These are phyloP conservation scores for Fistulina hepatica DNA, from an alignment of 1,284 basidiomycete species.

Conservation along the genomic window DNA sequence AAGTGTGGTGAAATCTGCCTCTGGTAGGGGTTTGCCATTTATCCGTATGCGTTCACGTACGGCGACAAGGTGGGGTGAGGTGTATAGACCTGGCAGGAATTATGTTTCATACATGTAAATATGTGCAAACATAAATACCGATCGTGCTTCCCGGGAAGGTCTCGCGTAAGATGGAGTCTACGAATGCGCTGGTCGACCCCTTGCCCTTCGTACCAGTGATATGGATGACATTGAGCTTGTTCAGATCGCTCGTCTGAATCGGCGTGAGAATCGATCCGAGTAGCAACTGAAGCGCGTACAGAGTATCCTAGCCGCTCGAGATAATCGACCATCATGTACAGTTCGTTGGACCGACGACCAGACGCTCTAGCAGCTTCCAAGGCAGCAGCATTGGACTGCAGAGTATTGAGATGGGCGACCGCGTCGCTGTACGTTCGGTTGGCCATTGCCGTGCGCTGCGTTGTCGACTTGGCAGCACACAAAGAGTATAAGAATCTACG, in stretches of 20 bases:
- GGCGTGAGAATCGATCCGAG: slow-evolving; percentile 7
- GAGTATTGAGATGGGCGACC: slow-evolving; percentile 77
- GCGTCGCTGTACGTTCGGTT: slow-evolving; percentile 68
- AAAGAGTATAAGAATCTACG: background rate
- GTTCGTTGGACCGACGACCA: slow-evolving; percentile 58
- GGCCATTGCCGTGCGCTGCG: slow-evolving; percentile 35
- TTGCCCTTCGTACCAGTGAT: slow-evolving; percentile 99
- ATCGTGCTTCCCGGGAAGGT: slow-evolving; percentile 59
- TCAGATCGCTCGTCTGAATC: slow-evolving; percentile 67
- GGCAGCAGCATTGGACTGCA: slow-evolving; percentile 90
- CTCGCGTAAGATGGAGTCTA: slow-evolving; percentile 63
- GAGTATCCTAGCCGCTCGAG: slow-evolving; percentile 79
- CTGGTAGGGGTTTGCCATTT: slow-evolving; percentile 83
- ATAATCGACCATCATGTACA: slow-evolving; percentile 87
- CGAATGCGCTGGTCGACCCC: slow-evolving; percentile 93
- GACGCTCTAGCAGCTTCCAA: slow-evolving; percentile 78
- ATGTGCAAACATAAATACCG: slow-evolving; percentile 30
- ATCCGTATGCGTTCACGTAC: slow-evolving; percentile 94
- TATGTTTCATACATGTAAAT: background rate
- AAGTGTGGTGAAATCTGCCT: slow-evolving; percentile 80
- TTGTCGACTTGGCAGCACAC: background rate
- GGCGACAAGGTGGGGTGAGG: slow-evolving; percentile 93
- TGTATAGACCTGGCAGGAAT: slow-evolving; percentile 67
- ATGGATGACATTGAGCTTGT: slow-evolving; percentile 88
- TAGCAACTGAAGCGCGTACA: slow-evolving; percentile 33